These are phyloP conservation scores for Boechera divaricarpa DNA, from an alignment of 345 rosid genomes.

Conservation along the genomic window DNA sequence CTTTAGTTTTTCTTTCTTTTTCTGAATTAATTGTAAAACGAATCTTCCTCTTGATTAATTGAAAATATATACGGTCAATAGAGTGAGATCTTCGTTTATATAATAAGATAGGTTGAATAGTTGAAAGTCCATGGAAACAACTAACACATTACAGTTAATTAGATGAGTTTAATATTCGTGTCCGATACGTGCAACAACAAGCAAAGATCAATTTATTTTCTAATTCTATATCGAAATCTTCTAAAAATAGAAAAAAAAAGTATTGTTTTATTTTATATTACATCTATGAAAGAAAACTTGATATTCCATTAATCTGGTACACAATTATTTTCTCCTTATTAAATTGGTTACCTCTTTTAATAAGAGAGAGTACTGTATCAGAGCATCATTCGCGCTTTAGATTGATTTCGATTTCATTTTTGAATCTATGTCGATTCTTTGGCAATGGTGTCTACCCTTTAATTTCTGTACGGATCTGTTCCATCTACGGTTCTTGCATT, in stretches of 20 bases:
- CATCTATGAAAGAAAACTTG: neutral
- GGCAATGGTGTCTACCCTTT: no score
- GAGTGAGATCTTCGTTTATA: conserved; percentile 22
- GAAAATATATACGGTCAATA: conserved; percentile 19
- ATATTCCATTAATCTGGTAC: neutral
- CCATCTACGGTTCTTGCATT: no score
- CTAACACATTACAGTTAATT: conserved; percentile 9
- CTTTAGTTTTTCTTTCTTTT: neutral
- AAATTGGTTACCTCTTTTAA: no score
- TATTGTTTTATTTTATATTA: neutral
- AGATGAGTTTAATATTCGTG: conserved; percentile 13
- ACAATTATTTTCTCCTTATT: no score
- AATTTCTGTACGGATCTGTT: no score
- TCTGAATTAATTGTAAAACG: no score
- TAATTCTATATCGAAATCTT: neutral
- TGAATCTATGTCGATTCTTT: no score
- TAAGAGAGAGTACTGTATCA: no score
- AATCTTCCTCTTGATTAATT: neutral
- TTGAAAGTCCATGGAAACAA: conserved; percentile 4
- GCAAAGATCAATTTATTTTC: neutral
- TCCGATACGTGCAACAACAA: conserved; percentile 8
- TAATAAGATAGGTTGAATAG: neutral
- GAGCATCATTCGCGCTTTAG: no score
- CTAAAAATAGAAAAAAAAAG: no score
- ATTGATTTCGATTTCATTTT: no score